Evolutionary conservation across 495 filamentous ascomycete species (phyloP).

Genomic region (Letharia lupina): DNA sequence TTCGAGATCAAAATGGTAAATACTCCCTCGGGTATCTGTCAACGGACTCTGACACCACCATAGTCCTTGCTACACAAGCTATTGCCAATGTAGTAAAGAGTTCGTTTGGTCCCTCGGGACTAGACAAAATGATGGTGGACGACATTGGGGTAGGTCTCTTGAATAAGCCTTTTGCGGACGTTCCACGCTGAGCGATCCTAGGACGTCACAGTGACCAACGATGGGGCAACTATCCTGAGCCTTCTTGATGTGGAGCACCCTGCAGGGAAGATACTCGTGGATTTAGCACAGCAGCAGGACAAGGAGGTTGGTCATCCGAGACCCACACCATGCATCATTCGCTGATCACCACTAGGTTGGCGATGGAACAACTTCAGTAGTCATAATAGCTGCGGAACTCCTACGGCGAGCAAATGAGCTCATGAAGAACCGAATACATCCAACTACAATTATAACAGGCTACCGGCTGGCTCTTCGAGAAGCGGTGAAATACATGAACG

Average conservation of each 20-base stretch:
- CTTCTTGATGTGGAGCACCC: conserved; percentile 95
- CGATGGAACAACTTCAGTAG: conserved; percentile 96
- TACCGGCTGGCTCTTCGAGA: conserved; percentile 93
- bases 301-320: conserved; percentile 57
- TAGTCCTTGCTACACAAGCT: conserved; percentile 89
- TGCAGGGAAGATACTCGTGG: conserved; percentile 95
- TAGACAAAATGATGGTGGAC: conserved; percentile 99
- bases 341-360: conserved; percentile 52
- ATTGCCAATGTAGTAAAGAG: conserved; percentile 98
- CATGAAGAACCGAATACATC: conserved; percentile 99
- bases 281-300: conserved; percentile 96
- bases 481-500: conserved; percentile 97
- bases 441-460: conserved; percentile 97
- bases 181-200: conserved; percentile 35
- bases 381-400: conserved; percentile 94
- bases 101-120: conserved; percentile 91
- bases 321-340: not conserved
- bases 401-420: conserved; percentile 91
- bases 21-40: conserved; percentile 32
- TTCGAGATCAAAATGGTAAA: conserved; percentile 92
- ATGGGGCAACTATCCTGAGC: conserved; percentile 92
- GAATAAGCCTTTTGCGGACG: conserved; percentile 15
- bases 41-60: conserved; percentile 21
- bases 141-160: conserved; percentile 73
- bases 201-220: conserved; percentile 99